Evolutionary conservation across 352 stramenopile species (phyloP), one percentile per base, ranked within the genome.

Genomic region (Ophiocytium majus): DNA sequence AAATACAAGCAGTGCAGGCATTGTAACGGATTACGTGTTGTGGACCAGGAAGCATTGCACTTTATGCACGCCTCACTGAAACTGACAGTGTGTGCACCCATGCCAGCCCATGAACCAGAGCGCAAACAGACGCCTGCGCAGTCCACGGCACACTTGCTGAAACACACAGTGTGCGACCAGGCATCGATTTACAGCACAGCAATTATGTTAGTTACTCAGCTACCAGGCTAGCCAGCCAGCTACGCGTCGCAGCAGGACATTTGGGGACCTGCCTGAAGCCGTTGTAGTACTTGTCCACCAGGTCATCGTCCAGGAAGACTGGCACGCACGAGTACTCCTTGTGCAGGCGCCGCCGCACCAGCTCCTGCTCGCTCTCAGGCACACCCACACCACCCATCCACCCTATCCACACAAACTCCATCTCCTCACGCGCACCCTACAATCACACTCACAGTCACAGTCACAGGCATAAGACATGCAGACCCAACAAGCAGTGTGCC

Each of bases 371-470:
- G 88, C 90, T 82, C 93, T 92, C 82, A 96, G 93, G 78, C 94
- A 91, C 50, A 95, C 91, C 23, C 91, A 89, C 63, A 96, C 95
- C 91, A 36, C 93, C 94, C 10, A 96, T 88, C 94, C 94, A 97
- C 32, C 94, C 94, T 64, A 97, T 95, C 94, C 94, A 97, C 76
- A 96, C 91, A 85, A 96, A 96, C 57, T 94, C 92, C 83, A 96
- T 92, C 85, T 96, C 90, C 75, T 96, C 92, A 43, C 93, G 92
- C 49, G 83, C 82, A 14, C 86, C 86, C 75, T 81, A 35, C 28
- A 81, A 76, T 34, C 35, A 79, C 31, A 49, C 19, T 28, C 23
- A 71, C 35, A 23, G 23, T 49, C 49, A 79, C 10, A 35, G 10
- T 35, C 17, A 49, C 71, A 34, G 35, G 71, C 49, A 49, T 17